A percentile compares a stretch with the other conserved stretches of the same genome.
These are phyloP conservation scores for Nakaseomyces delphensis DNA, from an alignment of 1,139 yeast genomes.

Conservation along the genomic window DNA sequence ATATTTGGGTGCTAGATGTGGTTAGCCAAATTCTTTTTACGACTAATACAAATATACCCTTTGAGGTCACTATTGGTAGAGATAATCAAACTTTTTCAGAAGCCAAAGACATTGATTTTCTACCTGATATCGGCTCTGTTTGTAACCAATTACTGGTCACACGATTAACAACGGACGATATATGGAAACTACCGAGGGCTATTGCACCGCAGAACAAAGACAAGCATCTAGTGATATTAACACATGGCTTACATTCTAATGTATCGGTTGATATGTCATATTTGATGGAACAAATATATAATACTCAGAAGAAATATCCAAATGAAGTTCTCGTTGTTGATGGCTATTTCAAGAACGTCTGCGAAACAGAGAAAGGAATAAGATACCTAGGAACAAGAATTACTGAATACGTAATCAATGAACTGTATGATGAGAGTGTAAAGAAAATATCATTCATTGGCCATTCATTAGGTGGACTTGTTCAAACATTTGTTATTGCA, in stretches of 20 bases:
- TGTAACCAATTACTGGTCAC: slow-evolving; percentile 37
- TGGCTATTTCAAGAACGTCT: slow-evolving; percentile 76
- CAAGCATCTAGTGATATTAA: slow-evolving; percentile 35
- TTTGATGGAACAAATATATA: slow-evolving; percentile 71
- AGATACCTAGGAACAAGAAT: slow-evolving; percentile 76
- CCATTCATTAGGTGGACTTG: slow-evolving; percentile 87
- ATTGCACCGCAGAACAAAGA: slow-evolving; percentile 10
- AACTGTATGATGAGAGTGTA: slow-evolving; percentile 42
- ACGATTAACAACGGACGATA: slow-evolving; percentile 52
- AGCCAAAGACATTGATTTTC: slow-evolving; percentile 11
- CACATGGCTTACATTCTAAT: slow-evolving; percentile 91
- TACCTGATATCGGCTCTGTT: slow-evolving; percentile 9
- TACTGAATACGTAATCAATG: slow-evolving; percentile 65
- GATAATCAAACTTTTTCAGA: slow-evolving; percentile 36
- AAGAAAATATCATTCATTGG: slow-evolving; percentile 74
- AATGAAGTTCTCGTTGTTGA: slow-evolving; percentile 60
- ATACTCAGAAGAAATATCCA: slow-evolving; percentile 36
- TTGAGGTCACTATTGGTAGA: slow-evolving; percentile 56
- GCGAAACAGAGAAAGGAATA: slow-evolving; percentile 85
- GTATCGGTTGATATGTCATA: slow-evolving; percentile 83
- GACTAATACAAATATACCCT: slow-evolving; percentile 55
- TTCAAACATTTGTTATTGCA: slow-evolving; percentile 86
- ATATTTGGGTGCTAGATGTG: slow-evolving; percentile 75
- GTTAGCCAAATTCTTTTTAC: slow-evolving; percentile 75
- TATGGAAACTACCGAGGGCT: slow-evolving; percentile 62